Conservation (phyloP, 257 asterid genomes). For the Solanum lignicaule region DNA sequence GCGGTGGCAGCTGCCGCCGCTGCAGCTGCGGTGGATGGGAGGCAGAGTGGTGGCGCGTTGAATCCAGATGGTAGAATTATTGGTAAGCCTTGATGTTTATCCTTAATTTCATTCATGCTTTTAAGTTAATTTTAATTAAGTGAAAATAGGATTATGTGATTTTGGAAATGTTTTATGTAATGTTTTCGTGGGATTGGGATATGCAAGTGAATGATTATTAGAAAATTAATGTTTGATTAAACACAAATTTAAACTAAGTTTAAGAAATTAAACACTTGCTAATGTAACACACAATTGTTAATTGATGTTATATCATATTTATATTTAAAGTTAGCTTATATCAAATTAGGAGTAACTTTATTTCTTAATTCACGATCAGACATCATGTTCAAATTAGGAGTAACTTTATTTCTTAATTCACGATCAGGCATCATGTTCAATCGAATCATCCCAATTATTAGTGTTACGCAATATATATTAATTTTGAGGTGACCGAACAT, state of each 20-base stretch:
- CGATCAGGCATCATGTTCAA: too few relatives aligned
- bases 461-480: not conserved
- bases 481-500: not conserved
- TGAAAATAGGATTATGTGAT: not conserved
- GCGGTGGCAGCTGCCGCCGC: not conserved
- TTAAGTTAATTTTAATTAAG: not conserved
- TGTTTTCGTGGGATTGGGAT: not conserved
- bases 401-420: not conserved
- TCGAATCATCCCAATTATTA: not conserved
- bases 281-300: not conserved
- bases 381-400: too few relatives aligned
- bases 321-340: too few relatives aligned
- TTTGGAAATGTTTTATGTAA: not conserved
- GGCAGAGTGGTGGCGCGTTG: slow-evolving; percentile 9
- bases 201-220: not conserved
- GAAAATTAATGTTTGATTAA: not conserved
- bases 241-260: not conserved
- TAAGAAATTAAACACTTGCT: not conserved
- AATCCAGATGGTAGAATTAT: slow-evolving; percentile 16
- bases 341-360: too few relatives aligned
- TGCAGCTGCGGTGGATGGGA: slow-evolving; percentile 1
- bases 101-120: not conserved
- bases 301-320: too few relatives aligned
- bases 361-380: not conserved
- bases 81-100: slow-evolving; percentile 1